Evolutionary conservation across 2,329 filamentous ascomycete species (phyloP), one percentile per base, ranked within the genome.

Genomic region (Blastomyces gilchristii): DNA sequence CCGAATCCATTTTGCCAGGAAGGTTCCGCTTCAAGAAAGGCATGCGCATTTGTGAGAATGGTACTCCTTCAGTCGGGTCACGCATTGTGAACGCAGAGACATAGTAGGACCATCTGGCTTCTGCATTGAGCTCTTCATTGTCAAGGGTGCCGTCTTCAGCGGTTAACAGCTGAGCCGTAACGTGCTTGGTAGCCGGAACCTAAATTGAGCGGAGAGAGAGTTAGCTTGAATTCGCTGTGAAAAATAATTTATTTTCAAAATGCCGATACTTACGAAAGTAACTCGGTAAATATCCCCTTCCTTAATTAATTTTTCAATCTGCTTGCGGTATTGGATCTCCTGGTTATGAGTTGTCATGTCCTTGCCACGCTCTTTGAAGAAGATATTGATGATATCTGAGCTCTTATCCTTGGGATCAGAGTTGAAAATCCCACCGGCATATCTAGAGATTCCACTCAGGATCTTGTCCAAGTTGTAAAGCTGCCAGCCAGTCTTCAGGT

Each of bases 401-500:
- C 90, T 96, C 82, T 94, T 96, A 73, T 99, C 94, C 78, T 96
- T 96, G 57, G 85, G 83, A 69, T 99, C 94, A 2, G 85, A 85
- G 70, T 87, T 91, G 71, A 92, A 89, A 73, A 96, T 91, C n/a
- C 84, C 84, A 22, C 91, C 82, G 31, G 89, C 91, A 64, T 92
- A 87, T 63, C 91, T 88, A 64, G 88, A 88, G 49, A 97, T 84
- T 0, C 88, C 88, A 71, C 86, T 87, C 61, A 97, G 84, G 39
- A 97, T 85, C 73, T 96, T 92, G 71, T 95, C 90, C 67, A 97
- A 87, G 4, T 90, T 92, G 78, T 97, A 99, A 49, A 97, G 78
- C 70, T 91, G 91, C 88, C 93, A 99, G 7, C 94, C 94, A 41
- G 86, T 89, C 72, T 88, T 87, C 63, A 97, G 82, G 73, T 97